Evolutionary conservation across 164 flowering plant species (phyloP), one percentile per base, ranked within the genome.

Genomic region (Annona squamosa): DNA sequence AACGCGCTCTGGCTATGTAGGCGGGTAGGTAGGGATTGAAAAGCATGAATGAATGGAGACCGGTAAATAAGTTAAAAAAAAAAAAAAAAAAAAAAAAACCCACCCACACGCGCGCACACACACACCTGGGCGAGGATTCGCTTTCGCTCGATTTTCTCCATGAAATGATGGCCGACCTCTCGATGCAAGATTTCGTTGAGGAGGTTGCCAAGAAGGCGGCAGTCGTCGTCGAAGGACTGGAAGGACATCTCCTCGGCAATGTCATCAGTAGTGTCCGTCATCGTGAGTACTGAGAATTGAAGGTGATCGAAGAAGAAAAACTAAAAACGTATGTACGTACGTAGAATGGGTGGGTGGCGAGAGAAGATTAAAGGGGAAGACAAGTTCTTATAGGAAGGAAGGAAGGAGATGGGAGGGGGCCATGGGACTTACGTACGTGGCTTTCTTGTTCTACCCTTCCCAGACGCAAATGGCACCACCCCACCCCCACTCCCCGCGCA

Each of bases 211-310:
- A 92, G 90, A 41, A 92, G 72, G 63, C 81, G 83, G 46, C 91
- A 89, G 77, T 89, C 95, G 66, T 92, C 97, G 3, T 92, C 95
- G 76, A 84, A 89, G 80, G 87, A 83, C 83, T 89, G 93, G 73
- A 90, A 89, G 52, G 92, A 87, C 68, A 92, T 92, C 67, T 87
- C 97, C 81, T 90, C 95, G 3, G 97, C 95, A 59, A 92, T 90
- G 69, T 92, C 97, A 75, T 92, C 97, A n/a, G 90, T 90, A 0
- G 90, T 85, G 75, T 92, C 97, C 75, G 95, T 89, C 93, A 89
- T 92, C 12, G 46, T 43, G 37, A 5, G 68, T 12, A 43, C 47
- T 6, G 10, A 3, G 13, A 1, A 65, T 13, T 18, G 61, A 69
- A 43, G 48, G 62, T 6, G 71, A 69, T 43, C 47, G 70, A 45